Evolutionary conservation across 2,329 filamentous ascomycete species (phyloP).

Genomic region (Colletotrichum noveboracense): DNA sequence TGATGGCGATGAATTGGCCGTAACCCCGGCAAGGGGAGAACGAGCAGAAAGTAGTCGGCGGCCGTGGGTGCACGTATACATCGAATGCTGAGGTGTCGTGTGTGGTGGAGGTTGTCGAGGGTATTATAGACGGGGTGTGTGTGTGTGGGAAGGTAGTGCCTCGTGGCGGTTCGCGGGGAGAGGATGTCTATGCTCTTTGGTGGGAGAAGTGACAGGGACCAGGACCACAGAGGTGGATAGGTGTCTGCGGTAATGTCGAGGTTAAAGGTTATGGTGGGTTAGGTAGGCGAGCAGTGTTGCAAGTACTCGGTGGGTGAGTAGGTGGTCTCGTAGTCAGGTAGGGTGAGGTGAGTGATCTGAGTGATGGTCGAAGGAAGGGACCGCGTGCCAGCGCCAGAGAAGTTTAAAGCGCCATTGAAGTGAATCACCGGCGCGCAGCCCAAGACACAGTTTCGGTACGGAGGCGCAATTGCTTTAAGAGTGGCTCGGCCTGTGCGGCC

Average conservation of each 20-base stretch:
- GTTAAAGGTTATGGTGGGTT: background rate
- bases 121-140: background rate
- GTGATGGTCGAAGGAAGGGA: background rate
- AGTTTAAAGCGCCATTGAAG: constrained; percentile 21
- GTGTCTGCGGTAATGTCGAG: background rate
- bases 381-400: constrained; percentile 15
- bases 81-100: background rate
- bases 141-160: background rate
- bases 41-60: background rate
- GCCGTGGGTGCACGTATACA: constrained; percentile 6
- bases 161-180: background rate
- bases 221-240: background rate
- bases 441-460: constrained; percentile 20
- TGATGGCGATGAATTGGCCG: constrained; percentile 34
- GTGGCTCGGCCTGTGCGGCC: constrained; percentile 18
- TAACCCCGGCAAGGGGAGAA: constrained; percentile 8
- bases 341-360: background rate
- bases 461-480: constrained; percentile 18
- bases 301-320: background rate
- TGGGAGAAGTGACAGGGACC: background rate
- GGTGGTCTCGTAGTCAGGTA: background rate
- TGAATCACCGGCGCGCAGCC: constrained; percentile 17
- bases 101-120: constrained; percentile 5
- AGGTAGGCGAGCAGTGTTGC: background rate
- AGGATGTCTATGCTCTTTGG: background rate